phyloP scores from a whole-genome alignment of 805 yeast genomes.

The Ogataea nitratoaversa region DNA sequence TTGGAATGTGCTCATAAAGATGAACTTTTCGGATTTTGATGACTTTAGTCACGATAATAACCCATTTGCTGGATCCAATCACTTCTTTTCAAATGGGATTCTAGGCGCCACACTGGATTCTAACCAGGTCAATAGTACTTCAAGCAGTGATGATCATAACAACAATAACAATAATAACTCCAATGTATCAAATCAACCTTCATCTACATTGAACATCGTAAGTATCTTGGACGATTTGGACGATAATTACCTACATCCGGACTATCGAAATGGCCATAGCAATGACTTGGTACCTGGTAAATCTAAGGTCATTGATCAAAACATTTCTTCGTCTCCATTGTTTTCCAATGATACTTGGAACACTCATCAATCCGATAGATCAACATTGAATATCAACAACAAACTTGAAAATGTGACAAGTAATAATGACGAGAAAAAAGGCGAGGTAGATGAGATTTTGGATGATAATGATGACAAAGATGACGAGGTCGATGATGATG shows the following conservation, averaged over 20 bases:
- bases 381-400: too few relatives aligned
- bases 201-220: background rate
- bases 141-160: too few relatives aligned
- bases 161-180: constrained; percentile 1
- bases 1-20: constrained; percentile 3
- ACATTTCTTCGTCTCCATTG: background rate
- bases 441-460: too few relatives aligned
- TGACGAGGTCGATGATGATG: constrained; percentile 2
- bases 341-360: background rate
- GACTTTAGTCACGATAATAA: constrained; percentile 32
- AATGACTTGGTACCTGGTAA: too few relatives aligned
- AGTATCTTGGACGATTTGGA: background rate
- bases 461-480: background rate
- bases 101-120: constrained; percentile 17
- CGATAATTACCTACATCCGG: background rate
- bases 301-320: too few relatives aligned
- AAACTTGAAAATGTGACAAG: background rate
- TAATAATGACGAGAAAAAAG: background rate
- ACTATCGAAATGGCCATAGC: too few relatives aligned
- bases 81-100: constrained; percentile 27
- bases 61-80: constrained; percentile 34
- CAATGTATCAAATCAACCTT: background rate
- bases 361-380: background rate
- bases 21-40: constrained; percentile 29
- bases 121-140: too few relatives aligned